Percentiles rank a stretch among this genome's conserved stretches.
phyloP scores from a whole-genome alignment of 2,329 filamentous ascomycete species.

The Pyrenochaeta sp. region DNA sequence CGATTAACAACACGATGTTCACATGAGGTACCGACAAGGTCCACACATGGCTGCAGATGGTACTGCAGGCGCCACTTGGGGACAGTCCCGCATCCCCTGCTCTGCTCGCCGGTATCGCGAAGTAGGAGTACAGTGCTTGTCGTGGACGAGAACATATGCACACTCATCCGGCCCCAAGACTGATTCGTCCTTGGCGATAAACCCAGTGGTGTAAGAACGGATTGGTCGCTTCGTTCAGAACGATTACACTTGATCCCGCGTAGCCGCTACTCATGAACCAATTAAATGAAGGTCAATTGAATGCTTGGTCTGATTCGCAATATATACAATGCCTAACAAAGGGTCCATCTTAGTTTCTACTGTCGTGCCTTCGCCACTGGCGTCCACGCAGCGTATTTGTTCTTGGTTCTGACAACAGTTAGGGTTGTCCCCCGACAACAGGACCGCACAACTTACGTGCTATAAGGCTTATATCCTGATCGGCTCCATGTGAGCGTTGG shows the following conservation, averaged over 20 bases:
- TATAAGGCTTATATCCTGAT: conserved; percentile 91
- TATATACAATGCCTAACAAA: conserved; percentile 37
- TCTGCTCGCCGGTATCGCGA: neutral
- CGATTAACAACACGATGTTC: neutral
- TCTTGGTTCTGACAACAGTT: conserved; percentile 53
- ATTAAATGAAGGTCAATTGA: neutral
- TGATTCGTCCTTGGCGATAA: neutral
- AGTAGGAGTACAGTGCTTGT: neutral
- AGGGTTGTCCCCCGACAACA: conserved; percentile 4
- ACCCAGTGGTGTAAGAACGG: neutral
- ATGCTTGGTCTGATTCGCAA: conserved; percentile 14
- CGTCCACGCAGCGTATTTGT: conserved; percentile 59
- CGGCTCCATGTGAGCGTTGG: conserved; percentile 79
- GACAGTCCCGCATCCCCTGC: neutral
- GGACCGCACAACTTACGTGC: conserved; percentile 74
- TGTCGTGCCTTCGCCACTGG: conserved; percentile 57
- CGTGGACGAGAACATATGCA: neutral
- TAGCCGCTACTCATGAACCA: neutral
- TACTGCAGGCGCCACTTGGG: conserved; percentile 4
- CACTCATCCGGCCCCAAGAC: neutral
- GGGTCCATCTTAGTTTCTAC: conserved; percentile 23
- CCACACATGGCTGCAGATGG: neutral
- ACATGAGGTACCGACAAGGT: neutral
- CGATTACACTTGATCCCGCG: neutral
- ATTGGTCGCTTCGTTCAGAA: neutral